A percentile compares a stretch with the other conserved stretches of the same genome.
phyloP scores from a whole-genome alignment of 2,329 filamentous ascomycete genomes.

The Trichoderma harzianum region DNA sequence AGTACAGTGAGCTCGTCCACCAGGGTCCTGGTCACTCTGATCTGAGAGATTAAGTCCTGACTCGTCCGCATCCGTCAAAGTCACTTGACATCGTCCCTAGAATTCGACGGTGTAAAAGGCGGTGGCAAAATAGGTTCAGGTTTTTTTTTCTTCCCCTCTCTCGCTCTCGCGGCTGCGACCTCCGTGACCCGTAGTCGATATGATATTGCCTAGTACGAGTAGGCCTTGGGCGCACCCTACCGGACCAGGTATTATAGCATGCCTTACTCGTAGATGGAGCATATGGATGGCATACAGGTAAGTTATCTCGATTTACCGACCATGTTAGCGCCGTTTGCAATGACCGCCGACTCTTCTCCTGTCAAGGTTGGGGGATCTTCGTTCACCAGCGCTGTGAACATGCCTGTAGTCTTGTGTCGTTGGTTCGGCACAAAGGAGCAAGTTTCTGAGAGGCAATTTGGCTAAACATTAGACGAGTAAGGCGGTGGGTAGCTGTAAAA shows the following conservation, averaged over 20 bases:
- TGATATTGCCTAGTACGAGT: background rate
- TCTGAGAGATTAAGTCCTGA: constrained; percentile 18
- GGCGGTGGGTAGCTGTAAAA: background rate
- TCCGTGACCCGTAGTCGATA: constrained; percentile 9
- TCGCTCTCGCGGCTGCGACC: background rate
- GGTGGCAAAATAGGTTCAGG: constrained; percentile 4
- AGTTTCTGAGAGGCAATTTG: background rate
- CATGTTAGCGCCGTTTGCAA: constrained; percentile 2
- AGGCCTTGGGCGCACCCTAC: background rate
- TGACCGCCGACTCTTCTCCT: background rate
- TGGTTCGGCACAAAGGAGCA: background rate
- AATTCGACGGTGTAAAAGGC: constrained; percentile 16
- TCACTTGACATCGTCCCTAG: constrained; percentile 14
- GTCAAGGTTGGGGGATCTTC: constrained; percentile 2
- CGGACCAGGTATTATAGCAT: background rate
- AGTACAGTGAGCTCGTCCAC: background rate
- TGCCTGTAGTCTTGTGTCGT: background rate
- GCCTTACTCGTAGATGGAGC: background rate
- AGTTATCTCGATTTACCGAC: constrained; percentile 16
- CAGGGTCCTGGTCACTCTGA: constrained; percentile 4
- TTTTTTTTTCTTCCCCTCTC: background rate
- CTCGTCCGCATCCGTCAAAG: constrained; percentile 14
- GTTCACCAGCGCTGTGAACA: background rate
- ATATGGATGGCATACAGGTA: background rate
- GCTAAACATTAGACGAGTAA: background rate